Evolutionary conservation across 257 asterid species (phyloP), one percentile per base, ranked within the genome.

Genomic region (Catharanthus roseus): DNA sequence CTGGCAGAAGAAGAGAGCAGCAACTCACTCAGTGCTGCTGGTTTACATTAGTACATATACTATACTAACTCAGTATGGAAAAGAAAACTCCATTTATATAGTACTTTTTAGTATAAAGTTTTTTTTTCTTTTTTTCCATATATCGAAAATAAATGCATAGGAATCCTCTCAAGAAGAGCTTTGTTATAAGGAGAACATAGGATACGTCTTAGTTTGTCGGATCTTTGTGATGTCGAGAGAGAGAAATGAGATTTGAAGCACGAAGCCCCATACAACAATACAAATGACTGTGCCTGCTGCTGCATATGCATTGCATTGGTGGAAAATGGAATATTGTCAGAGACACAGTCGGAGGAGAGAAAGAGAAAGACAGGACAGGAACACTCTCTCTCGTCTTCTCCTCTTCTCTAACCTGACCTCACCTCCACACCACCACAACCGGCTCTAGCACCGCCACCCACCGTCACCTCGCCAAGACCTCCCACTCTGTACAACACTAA

Each of bases 241-340:
- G 41, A 58, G 49, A 38, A 7, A 60, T 28, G n/a, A 57, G 64
- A 57, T 60, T 60, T 60, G 65, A 60, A 31, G 24, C 65, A 31
- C 65, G 65, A 60, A 60, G 65, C 44, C 65, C 65, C 65, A 60
- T 41, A 31, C 36, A 31, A 60, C 31, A n/a, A n/a, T n/a, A n/a
- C n/a, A n/a, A n/a, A n/a, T n/a, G n/a, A n/a, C n/a, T n/a, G n/a
- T n/a, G n/a, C n/a, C n/a, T n/a, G n/a, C n/a, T n/a, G n/a, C n/a
- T 42, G 11, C 9, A 10, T 18, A 0, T 34, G 42, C 65, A 33
- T 60, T 31, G 65, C 65, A 60, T 31, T 60, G 36, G 65, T 60
- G 42, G 65, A 7, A 33, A 33, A 60, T 60, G 65, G 65, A 60
- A 60, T 60, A 60, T 60, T 60, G 65, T 60, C 65, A 31, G 63